Evolutionary conservation across 2,329 filamentous ascomycete species (phyloP).

Genomic region (Hypoxylon sp.): DNA sequence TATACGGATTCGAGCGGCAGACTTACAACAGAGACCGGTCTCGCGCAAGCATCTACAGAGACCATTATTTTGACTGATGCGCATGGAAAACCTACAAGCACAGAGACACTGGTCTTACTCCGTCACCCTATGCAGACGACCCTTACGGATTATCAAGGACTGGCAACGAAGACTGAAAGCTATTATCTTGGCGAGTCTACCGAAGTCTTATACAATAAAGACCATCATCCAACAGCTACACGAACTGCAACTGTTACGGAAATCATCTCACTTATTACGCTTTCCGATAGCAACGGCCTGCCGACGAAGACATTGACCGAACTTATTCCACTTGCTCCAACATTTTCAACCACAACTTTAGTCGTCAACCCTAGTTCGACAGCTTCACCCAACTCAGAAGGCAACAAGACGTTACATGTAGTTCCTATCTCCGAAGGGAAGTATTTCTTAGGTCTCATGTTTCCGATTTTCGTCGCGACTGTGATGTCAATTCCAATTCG

Average conservation of each 20-base stretch:
- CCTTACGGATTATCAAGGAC: constrained; percentile 43
- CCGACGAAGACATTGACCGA: constrained; percentile 41
- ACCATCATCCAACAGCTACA: constrained; percentile 43
- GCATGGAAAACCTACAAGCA: constrained; percentile 40
- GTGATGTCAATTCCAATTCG: constrained; percentile 55
- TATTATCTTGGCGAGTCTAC: constrained; percentile 37
- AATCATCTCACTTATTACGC: constrained; percentile 28
- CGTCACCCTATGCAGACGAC: constrained; percentile 32
- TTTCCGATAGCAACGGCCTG: constrained; percentile 36
- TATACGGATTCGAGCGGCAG: constrained; percentile 37
- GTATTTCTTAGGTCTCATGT: constrained; percentile 55
- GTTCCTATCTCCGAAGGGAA: constrained; percentile 48
- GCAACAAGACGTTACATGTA: constrained; percentile 30
- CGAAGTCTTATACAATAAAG: constrained; percentile 34
- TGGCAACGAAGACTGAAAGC: constrained; percentile 41
- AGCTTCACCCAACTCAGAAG: constrained; percentile 21
- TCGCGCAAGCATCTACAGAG: constrained; percentile 12
- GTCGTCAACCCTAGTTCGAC: constrained; percentile 34
- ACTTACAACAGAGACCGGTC: constrained; percentile 33
- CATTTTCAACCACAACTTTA: constrained; percentile 37
- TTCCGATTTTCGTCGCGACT: constrained; percentile 55
- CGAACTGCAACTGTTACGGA: constrained; percentile 33
- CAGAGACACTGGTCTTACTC: constrained; percentile 16
- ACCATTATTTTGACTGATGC: constrained; percentile 28
- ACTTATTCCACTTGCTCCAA: constrained; percentile 43